These are phyloP conservation scores for Toxicodendron radicans DNA, from an alignment of 345 rosid genomes.

Conservation along the genomic window DNA sequence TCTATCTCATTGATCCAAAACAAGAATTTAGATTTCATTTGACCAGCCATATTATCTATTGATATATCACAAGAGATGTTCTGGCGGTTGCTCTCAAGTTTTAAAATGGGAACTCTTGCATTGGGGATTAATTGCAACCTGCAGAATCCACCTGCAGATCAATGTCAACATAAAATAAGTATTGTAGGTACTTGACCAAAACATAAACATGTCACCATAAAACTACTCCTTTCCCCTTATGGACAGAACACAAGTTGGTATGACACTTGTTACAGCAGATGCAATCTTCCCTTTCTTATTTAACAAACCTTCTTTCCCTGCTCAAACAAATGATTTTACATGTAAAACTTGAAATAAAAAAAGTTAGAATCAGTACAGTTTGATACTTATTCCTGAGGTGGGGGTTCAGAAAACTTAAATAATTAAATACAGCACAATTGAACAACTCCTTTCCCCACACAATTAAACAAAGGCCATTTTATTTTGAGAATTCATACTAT, in stretches of 20 bases:
- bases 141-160: conserved; percentile 49
- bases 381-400: neutral
- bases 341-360: neutral
- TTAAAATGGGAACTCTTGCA: conserved; percentile 89
- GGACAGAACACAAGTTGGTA: neutral
- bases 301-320: neutral
- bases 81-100: conserved; percentile 45
- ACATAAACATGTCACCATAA: neutral
- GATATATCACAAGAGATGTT: conserved; percentile 85
- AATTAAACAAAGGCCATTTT: neutral
- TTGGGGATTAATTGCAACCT: conserved; percentile 52
- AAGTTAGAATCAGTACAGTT: neutral
- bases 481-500: no score
- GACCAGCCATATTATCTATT: conserved; percentile 71
- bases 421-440: neutral
- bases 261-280: neutral
- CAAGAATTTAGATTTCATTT: conserved; percentile 74
- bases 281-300: neutral
- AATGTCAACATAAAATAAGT: conserved; percentile 3
- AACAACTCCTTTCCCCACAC: no score
- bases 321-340: neutral
- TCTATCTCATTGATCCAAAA: conserved; percentile 80
- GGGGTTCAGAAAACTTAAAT: neutral
- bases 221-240: neutral
- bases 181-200: conserved; percentile 2